Conservation (phyloP, 768 basidiomycete species). For the Chlorophyllum brunneum region DNA sequence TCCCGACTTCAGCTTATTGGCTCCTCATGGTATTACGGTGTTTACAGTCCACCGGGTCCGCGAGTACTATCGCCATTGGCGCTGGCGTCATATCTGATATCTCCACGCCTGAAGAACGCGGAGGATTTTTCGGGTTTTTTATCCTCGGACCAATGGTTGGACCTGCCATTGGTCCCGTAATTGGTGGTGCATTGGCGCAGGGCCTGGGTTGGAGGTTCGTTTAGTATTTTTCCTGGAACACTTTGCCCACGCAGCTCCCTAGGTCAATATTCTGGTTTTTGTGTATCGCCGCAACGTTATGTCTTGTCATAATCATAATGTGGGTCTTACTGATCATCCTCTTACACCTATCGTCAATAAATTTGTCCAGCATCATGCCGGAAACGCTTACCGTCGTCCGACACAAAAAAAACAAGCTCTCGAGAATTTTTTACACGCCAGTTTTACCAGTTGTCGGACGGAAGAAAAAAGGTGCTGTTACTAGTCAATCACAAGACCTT, state of each 20-base stretch:
- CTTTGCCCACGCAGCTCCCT: not conserved
- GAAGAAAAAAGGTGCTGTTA: conserved; percentile 20
- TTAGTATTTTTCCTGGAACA: not conserved
- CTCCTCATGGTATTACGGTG: conserved; percentile 76
- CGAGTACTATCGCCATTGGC: conserved; percentile 74
- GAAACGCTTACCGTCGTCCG: conserved; percentile 54
- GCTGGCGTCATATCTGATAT: conserved; percentile 82
- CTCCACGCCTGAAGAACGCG: conserved; percentile 66
- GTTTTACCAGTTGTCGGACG: conserved; percentile 46
- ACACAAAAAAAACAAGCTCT: conserved; percentile 44
- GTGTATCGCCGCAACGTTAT: conserved; percentile 41
- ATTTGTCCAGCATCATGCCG: conserved; percentile 45
- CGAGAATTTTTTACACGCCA: conserved; percentile 42
- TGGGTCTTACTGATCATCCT: conserved; percentile 22
- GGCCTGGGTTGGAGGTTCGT: conserved; percentile 61
- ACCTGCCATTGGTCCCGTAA: conserved; percentile 56
- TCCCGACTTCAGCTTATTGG: conserved; percentile 64
- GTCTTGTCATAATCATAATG: conserved; percentile 47
- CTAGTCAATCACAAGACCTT: conserved; percentile 14
- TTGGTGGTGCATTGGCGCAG: conserved; percentile 55
- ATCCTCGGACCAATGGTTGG: conserved; percentile 67
- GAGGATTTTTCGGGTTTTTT: conserved; percentile 69
- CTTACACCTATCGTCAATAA: conserved; percentile 16
- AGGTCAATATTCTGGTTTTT: conserved; percentile 67
- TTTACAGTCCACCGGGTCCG: conserved; percentile 74